Evolutionary conservation across 1,284 basidiomycete species (phyloP), one percentile per base, ranked within the genome.

Genomic region (Farysia itapuensis): DNA sequence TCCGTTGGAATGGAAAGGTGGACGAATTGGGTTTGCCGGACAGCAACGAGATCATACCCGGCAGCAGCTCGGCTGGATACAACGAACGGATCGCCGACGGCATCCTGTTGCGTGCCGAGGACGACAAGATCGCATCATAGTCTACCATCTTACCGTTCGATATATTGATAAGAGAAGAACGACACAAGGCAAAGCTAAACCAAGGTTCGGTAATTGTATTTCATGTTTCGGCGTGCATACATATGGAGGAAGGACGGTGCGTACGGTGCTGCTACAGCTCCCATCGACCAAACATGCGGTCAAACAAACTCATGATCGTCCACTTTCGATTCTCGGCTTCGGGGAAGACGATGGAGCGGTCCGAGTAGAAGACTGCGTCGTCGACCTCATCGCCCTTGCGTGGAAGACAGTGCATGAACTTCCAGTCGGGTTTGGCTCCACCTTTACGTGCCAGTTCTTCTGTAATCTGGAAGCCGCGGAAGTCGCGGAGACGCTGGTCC

Each of bases 371-470:
- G 13, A 77, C 72, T 35, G 67, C 46, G 32, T 74, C 74, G 31
- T 74, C 71, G 19, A 74, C 95, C 79, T 98, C 94, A 64, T 97
- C 83, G 43, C 83, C 79, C 79, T 98, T 95, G 33, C 94, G 82
- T 14, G 94, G 95, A 33, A 98, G 81, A 77, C 94, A 98, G 76
- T 98, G 94, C 80, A 97, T 80, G 81, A 98, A 97, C 77, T 88
- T 87, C 93, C 93, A 96, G 71, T 91, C 81, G 3, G 84, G 82
- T 36, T 90, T 88, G 13, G 92, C 92, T 7, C 86, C 88, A 4
- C 88, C 88, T 39, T 84, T 51, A 14, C 65, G 69, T 34, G 74
- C 74, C 35, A 80, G 58, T 8, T 72, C 72, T 48, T 97, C 91
- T 0, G 94, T 97, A 35, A 98, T 86, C 75, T 97, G 95, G 79